Conservation (phyloP, 2,329 filamentous ascomycete genomes). For the Paecilomyces formosus region DNA sequence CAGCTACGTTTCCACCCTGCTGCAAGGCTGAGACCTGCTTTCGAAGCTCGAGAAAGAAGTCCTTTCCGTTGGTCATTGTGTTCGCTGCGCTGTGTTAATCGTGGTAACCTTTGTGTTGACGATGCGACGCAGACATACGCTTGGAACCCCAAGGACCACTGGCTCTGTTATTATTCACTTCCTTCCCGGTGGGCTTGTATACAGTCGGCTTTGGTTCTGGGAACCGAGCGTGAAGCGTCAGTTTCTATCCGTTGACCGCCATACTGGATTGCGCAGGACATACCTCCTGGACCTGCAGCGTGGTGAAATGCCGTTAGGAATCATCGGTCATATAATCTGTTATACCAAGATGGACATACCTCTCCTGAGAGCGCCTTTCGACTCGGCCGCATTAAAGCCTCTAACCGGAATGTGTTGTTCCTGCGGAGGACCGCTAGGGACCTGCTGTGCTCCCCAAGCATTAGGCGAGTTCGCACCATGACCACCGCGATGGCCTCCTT, state of each 20-base stretch:
- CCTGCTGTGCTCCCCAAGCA: slow-evolving; percentile 21
- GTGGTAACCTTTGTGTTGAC: not conserved
- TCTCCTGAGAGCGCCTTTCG: slow-evolving; percentile 33
- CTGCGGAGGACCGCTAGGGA: slow-evolving; percentile 13
- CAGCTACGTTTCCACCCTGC: slow-evolving; percentile 25
- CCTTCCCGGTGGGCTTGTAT: slow-evolving; percentile 34
- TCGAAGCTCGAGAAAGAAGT: slow-evolving; percentile 43
- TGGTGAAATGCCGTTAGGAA: slow-evolving; percentile 3
- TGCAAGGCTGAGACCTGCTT: slow-evolving; percentile 38
- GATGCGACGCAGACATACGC: slow-evolving; percentile 22
- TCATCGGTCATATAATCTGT: not conserved
- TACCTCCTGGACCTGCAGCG: slow-evolving; percentile 23
- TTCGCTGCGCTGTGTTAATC: slow-evolving; percentile 28
- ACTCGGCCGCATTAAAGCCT: slow-evolving; percentile 37
- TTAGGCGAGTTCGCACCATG: slow-evolving; percentile 15
- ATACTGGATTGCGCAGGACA: not conserved
- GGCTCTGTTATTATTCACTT: slow-evolving; percentile 26
- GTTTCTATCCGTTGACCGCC: not conserved
- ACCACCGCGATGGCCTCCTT: slow-evolving; percentile 23
- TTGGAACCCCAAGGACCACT: slow-evolving; percentile 38
- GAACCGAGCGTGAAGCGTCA: not conserved
- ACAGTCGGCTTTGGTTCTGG: slow-evolving; percentile 25
- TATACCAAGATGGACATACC: slow-evolving; percentile 16
- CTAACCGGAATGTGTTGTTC: slow-evolving; percentile 36
- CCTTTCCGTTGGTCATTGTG: slow-evolving; percentile 41